Evolutionary conservation across 306 rosid species (phyloP), one percentile per base, ranked within the genome.

Genomic region (Corylus americana): DNA sequence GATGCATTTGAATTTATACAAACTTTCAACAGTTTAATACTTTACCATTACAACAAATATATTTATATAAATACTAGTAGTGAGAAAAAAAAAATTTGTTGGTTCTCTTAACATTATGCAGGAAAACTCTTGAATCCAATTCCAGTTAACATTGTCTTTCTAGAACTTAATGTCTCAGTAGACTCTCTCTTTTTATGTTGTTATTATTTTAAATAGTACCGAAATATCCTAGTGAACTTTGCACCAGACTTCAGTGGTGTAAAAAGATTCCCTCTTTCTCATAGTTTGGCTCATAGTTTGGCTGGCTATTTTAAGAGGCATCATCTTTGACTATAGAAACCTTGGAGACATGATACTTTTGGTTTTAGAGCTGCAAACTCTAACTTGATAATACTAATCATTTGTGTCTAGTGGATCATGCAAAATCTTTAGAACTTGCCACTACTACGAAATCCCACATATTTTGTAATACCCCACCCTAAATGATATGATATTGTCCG

Each of bases 41-140:
- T 11, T 49, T 49, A 49, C 53, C 53, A 49, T 49, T 49, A 49
- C 53, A 11, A 47, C 59, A 54, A 51, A 25, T 63, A 67, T 17
- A 14, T 62, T 47, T n/a, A 62, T 51, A 20, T 35, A 7, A 67
- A 61, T 54, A 11, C 67, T 29, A 49, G 17, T 39, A n/a, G 16
- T 76, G 54, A 71, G 11, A 48, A 71, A 37, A n/a, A 58, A 22
- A 27, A 64, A 14, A 35, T 31, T 31, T 31, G 25, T 16, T 64
- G 6, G 48, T 16, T 64, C 47, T 2, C 3, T 8, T 64, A 64
- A 64, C 7, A 7, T 20, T 29, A 39, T 54, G 0, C 16, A 47
- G 31, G 55, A 53, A 61, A 71, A n/a, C 51, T 20, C 50, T 61
- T 66, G 72, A 72, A 49, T 75, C 63, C 58, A 78, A 71, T 81